A percentile compares a stretch with the other conserved stretches of the same genome.
Conservation (phyloP, 371 early-diverging fungal genomes). For the Fennellomyces sp. region DNA sequence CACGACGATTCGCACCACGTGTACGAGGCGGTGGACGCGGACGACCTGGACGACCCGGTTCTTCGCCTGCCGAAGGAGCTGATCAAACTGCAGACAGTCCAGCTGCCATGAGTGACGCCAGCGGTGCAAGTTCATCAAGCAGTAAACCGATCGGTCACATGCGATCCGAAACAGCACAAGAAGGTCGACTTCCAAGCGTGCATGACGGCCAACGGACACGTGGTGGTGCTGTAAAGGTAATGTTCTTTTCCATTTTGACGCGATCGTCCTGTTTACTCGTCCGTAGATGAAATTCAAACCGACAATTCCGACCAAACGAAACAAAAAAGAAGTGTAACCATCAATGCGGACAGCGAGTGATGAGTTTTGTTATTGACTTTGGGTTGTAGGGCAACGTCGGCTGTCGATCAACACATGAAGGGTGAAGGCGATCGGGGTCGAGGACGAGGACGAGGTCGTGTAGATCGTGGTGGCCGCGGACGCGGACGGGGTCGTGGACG, state of each 20-base stretch:
- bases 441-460: constrained; percentile 41
- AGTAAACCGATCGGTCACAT: constrained; percentile 37
- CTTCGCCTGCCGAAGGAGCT: background rate
- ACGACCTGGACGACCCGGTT: constrained; percentile 5
- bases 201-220: constrained; percentile 49
- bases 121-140: background rate
- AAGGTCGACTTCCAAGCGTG: constrained; percentile 47
- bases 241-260: background rate
- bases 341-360: constrained; percentile 16
- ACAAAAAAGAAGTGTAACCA: constrained; percentile 65
- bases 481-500: constrained; percentile 39
- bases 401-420: constrained; percentile 39
- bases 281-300: constrained; percentile 73
- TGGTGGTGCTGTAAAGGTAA: constrained; percentile 55
- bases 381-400: constrained; percentile 30
- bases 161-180: constrained; percentile 30
- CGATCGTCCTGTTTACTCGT: background rate
- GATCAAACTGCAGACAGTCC: background rate
- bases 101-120: background rate
- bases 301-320: constrained; percentile 62
- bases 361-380: constrained; percentile 7
- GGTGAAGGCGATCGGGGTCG: constrained; percentile 36
- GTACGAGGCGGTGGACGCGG: constrained; percentile 22
- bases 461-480: constrained; percentile 40
- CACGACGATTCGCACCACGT: constrained; percentile 42